Evolutionary conservation across 371 early-diverging fungal species (phyloP).

Genomic region (Mortierella sp.): DNA sequence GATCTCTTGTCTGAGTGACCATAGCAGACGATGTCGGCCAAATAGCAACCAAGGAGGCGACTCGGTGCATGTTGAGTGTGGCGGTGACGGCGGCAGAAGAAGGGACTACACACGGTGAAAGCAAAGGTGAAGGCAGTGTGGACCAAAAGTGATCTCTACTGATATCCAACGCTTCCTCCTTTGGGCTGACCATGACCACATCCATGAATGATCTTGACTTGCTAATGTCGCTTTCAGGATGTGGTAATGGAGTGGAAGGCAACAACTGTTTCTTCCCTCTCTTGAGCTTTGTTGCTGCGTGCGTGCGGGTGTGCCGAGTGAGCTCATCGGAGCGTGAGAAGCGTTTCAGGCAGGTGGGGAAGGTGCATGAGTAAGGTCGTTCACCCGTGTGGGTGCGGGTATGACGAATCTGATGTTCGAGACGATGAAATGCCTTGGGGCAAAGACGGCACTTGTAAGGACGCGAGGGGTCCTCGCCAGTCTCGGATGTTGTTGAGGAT

Average conservation of each 20-base stretch:
- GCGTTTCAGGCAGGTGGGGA: slow-evolving; percentile 80
- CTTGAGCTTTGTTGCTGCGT: slow-evolving; percentile 53
- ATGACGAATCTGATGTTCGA: slow-evolving; percentile 88
- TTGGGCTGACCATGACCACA: slow-evolving; percentile 11
- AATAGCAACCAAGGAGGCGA: slow-evolving; percentile 1
- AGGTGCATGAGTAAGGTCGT: slow-evolving; percentile 86
- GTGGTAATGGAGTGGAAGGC: not conserved
- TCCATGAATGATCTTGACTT: slow-evolving; percentile 34
- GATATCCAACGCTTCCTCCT: slow-evolving; percentile 10
- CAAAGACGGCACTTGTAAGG: slow-evolving; percentile 75
- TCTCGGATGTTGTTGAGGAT: slow-evolving; percentile 5
- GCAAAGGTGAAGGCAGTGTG: slow-evolving; percentile 21
- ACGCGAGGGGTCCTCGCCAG: slow-evolving; percentile 60
- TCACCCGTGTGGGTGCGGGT: slow-evolving; percentile 94
- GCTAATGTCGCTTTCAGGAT: not conserved
- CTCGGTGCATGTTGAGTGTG: not conserved
- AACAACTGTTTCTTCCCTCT: slow-evolving; percentile 16
- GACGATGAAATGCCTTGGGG: slow-evolving; percentile 71
- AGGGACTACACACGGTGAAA: slow-evolving; percentile 17
- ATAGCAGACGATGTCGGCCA: slow-evolving; percentile 24
- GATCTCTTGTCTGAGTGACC: not conserved
- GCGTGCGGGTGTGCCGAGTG: slow-evolving; percentile 83
- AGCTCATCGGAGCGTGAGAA: slow-evolving; percentile 94
- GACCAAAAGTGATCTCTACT: not conserved
- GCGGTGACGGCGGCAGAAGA: not conserved